phyloP scores from a whole-genome alignment of 305 asterid species.

The Solanum aculeatissimum region DNA sequence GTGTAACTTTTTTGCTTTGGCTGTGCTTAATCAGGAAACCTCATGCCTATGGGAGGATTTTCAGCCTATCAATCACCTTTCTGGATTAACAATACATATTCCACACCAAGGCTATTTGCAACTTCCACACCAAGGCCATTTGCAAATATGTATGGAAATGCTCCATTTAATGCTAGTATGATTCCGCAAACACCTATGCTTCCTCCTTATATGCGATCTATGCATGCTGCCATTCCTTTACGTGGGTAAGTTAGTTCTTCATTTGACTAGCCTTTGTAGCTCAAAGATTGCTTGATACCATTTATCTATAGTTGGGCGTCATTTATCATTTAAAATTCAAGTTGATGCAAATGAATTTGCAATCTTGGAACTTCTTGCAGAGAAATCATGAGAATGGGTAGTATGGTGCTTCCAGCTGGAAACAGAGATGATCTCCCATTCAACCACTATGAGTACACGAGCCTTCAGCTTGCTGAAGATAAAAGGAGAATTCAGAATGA shows the following conservation, averaged over 20 bases:
- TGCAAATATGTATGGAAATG: slow-evolving; percentile 38
- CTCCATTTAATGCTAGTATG: slow-evolving; percentile 50
- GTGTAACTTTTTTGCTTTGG: slow-evolving; percentile 6
- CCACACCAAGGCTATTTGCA: slow-evolving; percentile 26
- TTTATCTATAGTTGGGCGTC: not conserved
- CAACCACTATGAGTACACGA: slow-evolving; percentile 25
- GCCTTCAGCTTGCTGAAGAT: slow-evolving; percentile 31
- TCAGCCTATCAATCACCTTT: slow-evolving; percentile 50
- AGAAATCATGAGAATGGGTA: slow-evolving; percentile 35
- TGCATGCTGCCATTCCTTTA: slow-evolving; percentile 31
- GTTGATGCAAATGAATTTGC: not conserved
- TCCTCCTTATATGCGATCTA: slow-evolving; percentile 38
- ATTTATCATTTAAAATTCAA: not conserved
- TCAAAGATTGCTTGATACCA: not conserved
- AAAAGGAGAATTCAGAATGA: slow-evolving; percentile 36
- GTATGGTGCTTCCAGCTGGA: slow-evolving; percentile 33
- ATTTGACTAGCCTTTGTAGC: not conserved
- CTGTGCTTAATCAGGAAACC: slow-evolving; percentile 28
- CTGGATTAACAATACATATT: slow-evolving; percentile 47
- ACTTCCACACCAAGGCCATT: slow-evolving; percentile 30
- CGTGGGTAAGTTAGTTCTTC: slow-evolving; percentile 35
- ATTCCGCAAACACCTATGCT: slow-evolving; percentile 34
- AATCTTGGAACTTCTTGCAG: slow-evolving; percentile 27
- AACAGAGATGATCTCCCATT: slow-evolving; percentile 7
- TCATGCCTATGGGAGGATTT: slow-evolving; percentile 48